Percentiles rank a stretch among this genome's conserved stretches.
These are phyloP conservation scores for Mortierella polycephala DNA, from an alignment of 371 early-diverging fungal species.

Conservation along the genomic window DNA sequence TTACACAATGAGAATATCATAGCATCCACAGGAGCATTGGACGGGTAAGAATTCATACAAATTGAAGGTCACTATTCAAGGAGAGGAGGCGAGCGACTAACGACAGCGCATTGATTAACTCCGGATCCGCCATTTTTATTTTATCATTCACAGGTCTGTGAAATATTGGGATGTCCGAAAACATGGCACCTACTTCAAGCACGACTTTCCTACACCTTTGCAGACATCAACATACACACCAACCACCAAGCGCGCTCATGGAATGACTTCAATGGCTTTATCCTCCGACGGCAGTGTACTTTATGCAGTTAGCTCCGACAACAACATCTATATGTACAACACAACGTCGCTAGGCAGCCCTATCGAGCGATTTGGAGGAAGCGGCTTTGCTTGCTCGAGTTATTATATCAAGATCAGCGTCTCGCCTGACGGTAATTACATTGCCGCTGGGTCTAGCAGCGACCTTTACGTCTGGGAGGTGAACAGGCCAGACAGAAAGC, in stretches of 20 bases:
- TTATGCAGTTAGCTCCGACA: constrained; percentile 55
- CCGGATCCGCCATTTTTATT: neutral
- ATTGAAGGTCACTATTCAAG: too few species aligned
- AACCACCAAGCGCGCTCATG: constrained; percentile 55
- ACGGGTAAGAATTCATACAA: constrained; percentile 24
- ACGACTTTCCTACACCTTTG: constrained; percentile 41
- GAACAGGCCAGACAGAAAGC: constrained; percentile 31
- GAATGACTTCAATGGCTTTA: constrained; percentile 46
- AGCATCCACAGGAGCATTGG: constrained; percentile 44
- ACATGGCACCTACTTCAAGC: constrained; percentile 46
- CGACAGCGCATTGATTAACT: too few species aligned
- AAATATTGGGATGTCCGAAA: constrained; percentile 59
- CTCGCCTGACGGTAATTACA: constrained; percentile 55
- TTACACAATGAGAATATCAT: constrained; percentile 46
- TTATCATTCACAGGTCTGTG: constrained; percentile 26
- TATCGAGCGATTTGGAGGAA: constrained; percentile 34
- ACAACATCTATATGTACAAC: constrained; percentile 56
- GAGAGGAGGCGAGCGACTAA: too few species aligned
- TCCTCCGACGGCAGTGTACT: constrained; percentile 39
- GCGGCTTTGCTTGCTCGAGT: constrained; percentile 49
- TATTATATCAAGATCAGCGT: constrained; percentile 57
- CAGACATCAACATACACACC: constrained; percentile 47
- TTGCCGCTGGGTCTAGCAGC: constrained; percentile 54
- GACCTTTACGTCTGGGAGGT: constrained; percentile 54
- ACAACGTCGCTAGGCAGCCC: constrained; percentile 41